Conservation (phyloP, 192 early-diverging fungal genomes). For the Hyaloraphidium curvatum region DNA sequence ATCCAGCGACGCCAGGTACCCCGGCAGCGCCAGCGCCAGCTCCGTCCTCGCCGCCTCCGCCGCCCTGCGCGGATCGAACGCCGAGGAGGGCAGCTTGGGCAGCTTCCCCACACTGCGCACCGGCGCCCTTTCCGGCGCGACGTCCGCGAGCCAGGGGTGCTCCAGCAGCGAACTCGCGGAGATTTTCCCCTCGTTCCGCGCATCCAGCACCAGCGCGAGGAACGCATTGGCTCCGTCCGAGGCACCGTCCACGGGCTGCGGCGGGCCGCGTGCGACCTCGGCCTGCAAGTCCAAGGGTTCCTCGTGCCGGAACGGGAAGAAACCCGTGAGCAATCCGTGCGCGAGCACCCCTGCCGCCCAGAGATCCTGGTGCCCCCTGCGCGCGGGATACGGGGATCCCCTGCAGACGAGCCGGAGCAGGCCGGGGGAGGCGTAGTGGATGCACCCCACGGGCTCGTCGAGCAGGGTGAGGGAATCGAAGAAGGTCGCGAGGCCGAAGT, state of each 20-base stretch:
- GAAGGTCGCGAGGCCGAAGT: constrained; percentile 3
- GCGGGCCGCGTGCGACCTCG: not conserved
- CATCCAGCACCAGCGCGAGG: not conserved
- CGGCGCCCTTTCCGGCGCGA: no score
- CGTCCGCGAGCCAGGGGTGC: not conserved
- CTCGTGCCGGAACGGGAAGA: not conserved
- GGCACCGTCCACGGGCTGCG: not conserved
- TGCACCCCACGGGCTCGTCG: not conserved
- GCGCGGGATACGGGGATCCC: no score
- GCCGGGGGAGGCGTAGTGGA: constrained; percentile 1
- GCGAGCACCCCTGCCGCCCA: not conserved
- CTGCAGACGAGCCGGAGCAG: no score
- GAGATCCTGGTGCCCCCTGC: no score
- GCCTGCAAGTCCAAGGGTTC: not conserved
- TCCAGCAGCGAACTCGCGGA: not conserved
- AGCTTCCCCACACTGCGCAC: no score
- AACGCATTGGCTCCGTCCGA: not conserved
- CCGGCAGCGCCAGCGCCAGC: no score
- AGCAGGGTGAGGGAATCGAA: not conserved
- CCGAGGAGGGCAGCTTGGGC: no score
- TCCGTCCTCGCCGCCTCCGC: no score
- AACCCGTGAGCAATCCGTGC: not conserved
- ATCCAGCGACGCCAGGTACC: no score
- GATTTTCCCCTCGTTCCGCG: not conserved
- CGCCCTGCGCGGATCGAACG: no score